These are phyloP conservation scores for Aegilops sharonensis DNA, from an alignment of 176 grass and related monocot genomes.

Conservation along the genomic window DNA sequence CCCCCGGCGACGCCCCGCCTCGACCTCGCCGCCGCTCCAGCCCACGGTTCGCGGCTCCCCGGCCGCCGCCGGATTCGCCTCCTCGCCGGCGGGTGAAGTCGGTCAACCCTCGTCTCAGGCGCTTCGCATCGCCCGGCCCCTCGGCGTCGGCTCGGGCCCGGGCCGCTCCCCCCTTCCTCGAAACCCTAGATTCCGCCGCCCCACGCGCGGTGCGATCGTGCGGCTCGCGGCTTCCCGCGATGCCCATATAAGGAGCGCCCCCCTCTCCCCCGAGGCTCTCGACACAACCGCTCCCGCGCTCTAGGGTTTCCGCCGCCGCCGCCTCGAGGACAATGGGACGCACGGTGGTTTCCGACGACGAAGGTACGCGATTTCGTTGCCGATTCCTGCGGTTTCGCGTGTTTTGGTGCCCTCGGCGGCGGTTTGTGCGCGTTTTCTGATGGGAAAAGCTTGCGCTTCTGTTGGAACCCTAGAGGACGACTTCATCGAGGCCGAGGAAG, in stretches of 20 bases:
- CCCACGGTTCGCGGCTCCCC: neutral
- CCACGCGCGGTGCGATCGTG: neutral
- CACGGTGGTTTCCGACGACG: constrained; percentile 77
- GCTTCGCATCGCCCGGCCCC: neutral
- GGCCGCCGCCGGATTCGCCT: neutral
- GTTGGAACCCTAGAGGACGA: constrained; percentile 55
- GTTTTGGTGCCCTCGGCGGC: neutral
- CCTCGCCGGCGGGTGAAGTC: neutral
- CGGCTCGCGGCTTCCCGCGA: neutral
- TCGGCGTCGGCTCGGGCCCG: neutral
- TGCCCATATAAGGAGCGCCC: neutral
- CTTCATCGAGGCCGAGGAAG: constrained; percentile 42
- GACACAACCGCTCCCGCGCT: constrained; percentile 18
- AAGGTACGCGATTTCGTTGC: constrained; percentile 48
- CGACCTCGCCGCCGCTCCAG: constrained; percentile 6
- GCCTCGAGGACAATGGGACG: constrained; percentile 53
- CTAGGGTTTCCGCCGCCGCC: constrained; percentile 50
- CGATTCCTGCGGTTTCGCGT: neutral
- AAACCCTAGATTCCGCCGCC: constrained; percentile 29
- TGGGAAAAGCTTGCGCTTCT: constrained; percentile 14
- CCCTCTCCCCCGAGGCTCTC: neutral
- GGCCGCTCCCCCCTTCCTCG: neutral
- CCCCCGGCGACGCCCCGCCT: constrained; percentile 11
- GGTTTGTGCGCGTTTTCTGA: constrained; percentile 25
- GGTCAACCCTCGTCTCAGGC: neutral